Evolutionary conservation across 2,329 filamentous ascomycete genomes (phyloP).

Genomic region (Graphiopsis chlorocephala): DNA sequence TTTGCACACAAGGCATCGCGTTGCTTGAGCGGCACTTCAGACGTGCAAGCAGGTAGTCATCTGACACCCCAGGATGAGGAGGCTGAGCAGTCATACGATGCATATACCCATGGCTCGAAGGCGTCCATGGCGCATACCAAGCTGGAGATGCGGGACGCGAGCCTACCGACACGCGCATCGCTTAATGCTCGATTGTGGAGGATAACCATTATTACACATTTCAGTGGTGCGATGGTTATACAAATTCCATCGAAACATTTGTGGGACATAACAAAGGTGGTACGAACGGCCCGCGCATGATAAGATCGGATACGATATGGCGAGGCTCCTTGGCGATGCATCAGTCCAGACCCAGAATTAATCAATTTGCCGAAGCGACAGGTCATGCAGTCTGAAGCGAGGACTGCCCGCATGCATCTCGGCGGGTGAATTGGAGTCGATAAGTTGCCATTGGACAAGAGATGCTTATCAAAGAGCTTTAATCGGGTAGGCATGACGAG

Average conservation of each 20-base stretch:
- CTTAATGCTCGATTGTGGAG: neutral
- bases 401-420: neutral
- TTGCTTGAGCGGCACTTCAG: neutral
- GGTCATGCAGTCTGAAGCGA: neutral
- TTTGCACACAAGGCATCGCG: neutral
- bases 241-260: neutral
- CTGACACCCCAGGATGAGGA: neutral
- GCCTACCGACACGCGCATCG: neutral
- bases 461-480: neutral
- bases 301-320: neutral
- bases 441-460: neutral
- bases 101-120: neutral
- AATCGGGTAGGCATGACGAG: too few species aligned
- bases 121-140: neutral
- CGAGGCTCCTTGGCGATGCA: neutral
- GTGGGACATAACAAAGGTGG: neutral
- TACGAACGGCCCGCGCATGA: neutral
- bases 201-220: neutral
- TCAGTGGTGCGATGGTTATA: neutral
- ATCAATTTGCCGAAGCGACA: neutral
- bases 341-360: neutral
- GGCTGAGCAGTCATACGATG: slow-evolving; percentile 11
- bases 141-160: slow-evolving; percentile 7
- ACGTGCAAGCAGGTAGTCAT: neutral
- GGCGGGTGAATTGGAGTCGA: neutral